Evolutionary conservation across 1,284 basidiomycete genomes (phyloP).

Genomic region (Marasmius tenuissimus): DNA sequence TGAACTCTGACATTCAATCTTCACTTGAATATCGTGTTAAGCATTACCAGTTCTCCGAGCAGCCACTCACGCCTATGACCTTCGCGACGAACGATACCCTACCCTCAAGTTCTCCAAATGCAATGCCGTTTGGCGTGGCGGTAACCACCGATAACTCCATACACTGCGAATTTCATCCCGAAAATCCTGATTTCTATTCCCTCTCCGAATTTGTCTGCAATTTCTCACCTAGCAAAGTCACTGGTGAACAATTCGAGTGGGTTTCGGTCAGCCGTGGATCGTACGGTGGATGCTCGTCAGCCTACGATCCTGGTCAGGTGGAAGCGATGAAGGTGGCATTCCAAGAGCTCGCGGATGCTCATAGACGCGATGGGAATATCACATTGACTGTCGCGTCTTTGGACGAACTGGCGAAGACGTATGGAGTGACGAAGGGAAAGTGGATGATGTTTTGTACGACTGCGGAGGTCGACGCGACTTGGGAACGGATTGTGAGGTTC

Average conservation of each 20-base stretch:
- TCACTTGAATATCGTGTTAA: neutral
- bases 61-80: neutral
- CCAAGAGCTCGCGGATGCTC: conserved; percentile 17
- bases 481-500: conserved; percentile 30
- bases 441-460: conserved; percentile 35
- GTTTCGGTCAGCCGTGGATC: conserved; percentile 24
- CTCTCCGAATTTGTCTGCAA: neutral
- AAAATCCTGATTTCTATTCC: neutral
- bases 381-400: conserved; percentile 28
- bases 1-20: neutral
- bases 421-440: conserved; percentile 31
- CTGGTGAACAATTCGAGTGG: conserved; percentile 28
- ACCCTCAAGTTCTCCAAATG: neutral
- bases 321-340: conserved; percentile 18
- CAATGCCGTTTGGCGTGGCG: neutral
- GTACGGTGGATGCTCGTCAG: conserved; percentile 19
- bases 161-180: neutral
- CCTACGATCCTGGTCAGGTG: conserved; percentile 10
- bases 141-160: neutral
- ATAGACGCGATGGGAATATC: conserved; percentile 9
- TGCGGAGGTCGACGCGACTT: conserved; percentile 29
- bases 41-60: neutral
- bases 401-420: conserved; percentile 30
- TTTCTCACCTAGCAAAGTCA: conserved; percentile 29
- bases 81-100: neutral